These are phyloP conservation scores for Digitaria exilis DNA, from an alignment of 202 grass and related monocot species.

Conservation along the genomic window DNA sequence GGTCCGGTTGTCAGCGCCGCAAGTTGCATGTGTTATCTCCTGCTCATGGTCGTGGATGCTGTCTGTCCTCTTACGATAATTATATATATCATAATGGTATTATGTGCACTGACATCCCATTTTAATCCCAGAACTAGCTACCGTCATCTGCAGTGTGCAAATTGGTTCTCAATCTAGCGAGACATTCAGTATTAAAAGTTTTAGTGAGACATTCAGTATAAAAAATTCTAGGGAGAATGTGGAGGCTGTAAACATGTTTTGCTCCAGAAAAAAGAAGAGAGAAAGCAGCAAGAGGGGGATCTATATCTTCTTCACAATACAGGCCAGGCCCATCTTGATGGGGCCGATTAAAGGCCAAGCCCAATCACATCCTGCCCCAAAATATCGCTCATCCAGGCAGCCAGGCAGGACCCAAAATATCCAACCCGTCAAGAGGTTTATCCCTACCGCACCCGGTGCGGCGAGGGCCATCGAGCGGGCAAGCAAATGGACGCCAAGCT, in stretches of 20 bases:
- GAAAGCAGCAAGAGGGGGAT: no score
- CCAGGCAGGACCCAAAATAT: constrained; percentile 35
- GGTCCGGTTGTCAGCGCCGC: background rate
- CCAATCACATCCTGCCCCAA: background rate
- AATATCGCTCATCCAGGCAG: background rate
- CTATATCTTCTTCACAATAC: no score
- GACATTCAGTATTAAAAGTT: no score
- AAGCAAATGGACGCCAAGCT: constrained; percentile 49
- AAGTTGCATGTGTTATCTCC: background rate
- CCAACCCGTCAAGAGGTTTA: constrained; percentile 38
- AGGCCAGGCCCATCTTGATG: background rate
- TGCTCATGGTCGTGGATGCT: background rate
- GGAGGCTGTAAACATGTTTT: background rate
- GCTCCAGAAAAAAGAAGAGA: background rate
- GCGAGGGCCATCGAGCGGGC: background rate
- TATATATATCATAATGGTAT: background rate
- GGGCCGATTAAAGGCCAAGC: background rate
- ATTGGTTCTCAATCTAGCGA: background rate
- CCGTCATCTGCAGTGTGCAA: background rate
- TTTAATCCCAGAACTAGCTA: background rate
- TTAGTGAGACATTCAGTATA: background rate
- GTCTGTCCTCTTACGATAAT: background rate
- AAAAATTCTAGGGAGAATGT: background rate
- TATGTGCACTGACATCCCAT: background rate
- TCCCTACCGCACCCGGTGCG: constrained; percentile 33